Evolutionary conservation across 2,329 filamentous ascomycete genomes (phyloP).

Genomic region (Sclerotinia minor): DNA sequence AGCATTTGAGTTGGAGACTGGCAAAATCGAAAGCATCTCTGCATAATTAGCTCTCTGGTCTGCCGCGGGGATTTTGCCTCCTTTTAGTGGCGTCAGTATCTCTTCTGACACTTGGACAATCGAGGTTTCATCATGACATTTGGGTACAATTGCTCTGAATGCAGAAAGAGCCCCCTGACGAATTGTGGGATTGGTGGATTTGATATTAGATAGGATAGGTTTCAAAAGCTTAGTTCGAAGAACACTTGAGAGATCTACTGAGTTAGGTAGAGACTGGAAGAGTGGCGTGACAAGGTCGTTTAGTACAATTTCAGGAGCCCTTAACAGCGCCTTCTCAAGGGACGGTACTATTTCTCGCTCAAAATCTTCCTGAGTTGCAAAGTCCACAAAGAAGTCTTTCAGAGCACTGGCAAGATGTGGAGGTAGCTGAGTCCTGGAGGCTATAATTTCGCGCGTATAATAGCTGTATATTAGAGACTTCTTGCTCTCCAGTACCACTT

Average conservation of each 20-base stretch:
- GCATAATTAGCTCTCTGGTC: constrained; percentile 84
- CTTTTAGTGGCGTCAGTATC: constrained; percentile 74
- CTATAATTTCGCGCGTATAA: constrained; percentile 81
- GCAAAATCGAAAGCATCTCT: constrained; percentile 71
- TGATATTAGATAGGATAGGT: constrained; percentile 83
- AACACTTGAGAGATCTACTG: constrained; percentile 75
- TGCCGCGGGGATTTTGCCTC: constrained; percentile 77
- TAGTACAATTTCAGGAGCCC: constrained; percentile 86
- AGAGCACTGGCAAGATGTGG: constrained; percentile 71
- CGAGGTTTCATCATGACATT: constrained; percentile 56
- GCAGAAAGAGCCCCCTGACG: constrained; percentile 73
- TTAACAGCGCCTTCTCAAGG: constrained; percentile 83
- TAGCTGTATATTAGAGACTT: constrained; percentile 78
- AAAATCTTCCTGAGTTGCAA: constrained; percentile 72
- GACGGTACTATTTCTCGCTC: constrained; percentile 74
- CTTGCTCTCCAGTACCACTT: constrained; percentile 59
- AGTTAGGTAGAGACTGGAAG: constrained; percentile 65
- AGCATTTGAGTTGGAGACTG: constrained; percentile 58
- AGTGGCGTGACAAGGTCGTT: constrained; percentile 75
- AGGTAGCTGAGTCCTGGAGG: constrained; percentile 71
- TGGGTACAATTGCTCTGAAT: constrained; percentile 68
- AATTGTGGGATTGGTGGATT: constrained; percentile 80
- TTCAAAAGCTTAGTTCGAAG: constrained; percentile 75
- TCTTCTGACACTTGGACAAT: constrained; percentile 74
- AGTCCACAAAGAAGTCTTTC: constrained; percentile 78